Conservation (phyloP, 2,329 filamentous ascomycete species). For the Dryadomyces quercivorus region DNA sequence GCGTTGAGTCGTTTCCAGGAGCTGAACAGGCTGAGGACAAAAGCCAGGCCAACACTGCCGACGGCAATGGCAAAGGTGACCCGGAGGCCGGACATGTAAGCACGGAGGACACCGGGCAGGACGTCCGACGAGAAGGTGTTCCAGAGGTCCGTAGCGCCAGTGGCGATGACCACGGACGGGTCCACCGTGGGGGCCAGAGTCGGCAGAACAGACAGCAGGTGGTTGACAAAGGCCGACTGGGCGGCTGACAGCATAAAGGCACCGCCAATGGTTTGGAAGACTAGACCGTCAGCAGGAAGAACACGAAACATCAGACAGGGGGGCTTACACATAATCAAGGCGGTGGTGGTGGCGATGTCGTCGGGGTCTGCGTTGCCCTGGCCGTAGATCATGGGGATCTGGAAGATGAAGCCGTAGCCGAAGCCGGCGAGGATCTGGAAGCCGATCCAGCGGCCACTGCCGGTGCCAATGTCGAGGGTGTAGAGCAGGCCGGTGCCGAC, state of each 20-base stretch:
- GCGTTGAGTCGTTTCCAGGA: constrained; percentile 8
- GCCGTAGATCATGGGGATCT: constrained; percentile 30
- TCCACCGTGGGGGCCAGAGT: constrained; percentile 7
- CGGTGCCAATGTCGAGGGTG: constrained; percentile 21
- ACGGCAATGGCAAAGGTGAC: constrained; percentile 15
- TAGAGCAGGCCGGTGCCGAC: constrained; percentile 26
- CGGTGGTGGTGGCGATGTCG: constrained; percentile 27
- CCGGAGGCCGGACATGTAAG: constrained; percentile 38
- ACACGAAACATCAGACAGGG: constrained; percentile 6
- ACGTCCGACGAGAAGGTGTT: constrained; percentile 28
- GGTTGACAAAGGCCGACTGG: constrained; percentile 26
- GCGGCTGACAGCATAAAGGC: constrained; percentile 33
- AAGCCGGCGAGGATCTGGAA: constrained; percentile 35
- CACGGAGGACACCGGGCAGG: constrained; percentile 35
- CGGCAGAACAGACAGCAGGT: constrained; percentile 18
- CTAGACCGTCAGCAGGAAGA: neutral
- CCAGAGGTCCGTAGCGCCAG: constrained; percentile 38
- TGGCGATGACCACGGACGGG: constrained; percentile 16
- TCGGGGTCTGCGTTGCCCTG: constrained; percentile 18
- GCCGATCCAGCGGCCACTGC: constrained; percentile 28
- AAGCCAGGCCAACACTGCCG: constrained; percentile 12
- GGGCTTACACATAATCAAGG: constrained; percentile 20
- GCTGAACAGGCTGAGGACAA: constrained; percentile 17
- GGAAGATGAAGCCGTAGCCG: constrained; percentile 30
- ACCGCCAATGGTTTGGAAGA: constrained; percentile 30